phyloP scores from a whole-genome alignment of 805 yeast genomes.

The Teunomyces funiuensis region DNA sequence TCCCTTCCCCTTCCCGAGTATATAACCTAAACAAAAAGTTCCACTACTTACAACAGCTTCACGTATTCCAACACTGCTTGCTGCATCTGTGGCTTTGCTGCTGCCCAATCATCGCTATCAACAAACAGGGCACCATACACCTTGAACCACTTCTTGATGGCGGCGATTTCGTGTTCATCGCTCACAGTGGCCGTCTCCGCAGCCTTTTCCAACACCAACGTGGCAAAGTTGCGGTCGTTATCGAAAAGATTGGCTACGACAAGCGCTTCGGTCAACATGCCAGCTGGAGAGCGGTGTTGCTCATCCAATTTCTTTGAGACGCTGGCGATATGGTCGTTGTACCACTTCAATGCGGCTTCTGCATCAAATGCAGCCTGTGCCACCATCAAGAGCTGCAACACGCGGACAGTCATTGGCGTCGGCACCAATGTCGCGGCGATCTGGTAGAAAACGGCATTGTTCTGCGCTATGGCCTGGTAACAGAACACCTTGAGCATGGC shows the following conservation, averaged over 20 bases:
- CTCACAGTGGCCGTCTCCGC: constrained; percentile 32
- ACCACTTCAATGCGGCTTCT: constrained; percentile 41
- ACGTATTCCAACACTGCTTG: constrained; percentile 17
- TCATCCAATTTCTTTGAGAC: constrained; percentile 31
- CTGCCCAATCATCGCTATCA: constrained; percentile 38
- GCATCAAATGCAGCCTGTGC: constrained; percentile 39
- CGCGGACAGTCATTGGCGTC: constrained; percentile 27
- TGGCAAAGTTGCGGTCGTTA: constrained; percentile 55
- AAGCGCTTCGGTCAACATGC: constrained; percentile 47
- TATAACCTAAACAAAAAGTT: no score
- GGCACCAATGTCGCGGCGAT: constrained; percentile 41
- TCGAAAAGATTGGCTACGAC: constrained; percentile 43
- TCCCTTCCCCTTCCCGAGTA: no score
- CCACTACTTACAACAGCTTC: constrained; percentile 1
- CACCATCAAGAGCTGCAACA: constrained; percentile 42
- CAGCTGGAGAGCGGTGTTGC: constrained; percentile 39
- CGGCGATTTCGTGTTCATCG: constrained; percentile 41
- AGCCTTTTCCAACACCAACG: constrained; percentile 50
- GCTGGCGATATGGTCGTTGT: constrained; percentile 44
- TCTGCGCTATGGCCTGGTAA: constrained; percentile 37
- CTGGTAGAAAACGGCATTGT: constrained; percentile 26
- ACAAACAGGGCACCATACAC: constrained; percentile 51
- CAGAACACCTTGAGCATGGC: constrained; percentile 41
- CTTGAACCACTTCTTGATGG: constrained; percentile 44
- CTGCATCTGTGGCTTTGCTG: constrained; percentile 33